These are phyloP conservation scores for Perilla frutescens DNA, from an alignment of 257 asterid genomes.

Conservation along the genomic window DNA sequence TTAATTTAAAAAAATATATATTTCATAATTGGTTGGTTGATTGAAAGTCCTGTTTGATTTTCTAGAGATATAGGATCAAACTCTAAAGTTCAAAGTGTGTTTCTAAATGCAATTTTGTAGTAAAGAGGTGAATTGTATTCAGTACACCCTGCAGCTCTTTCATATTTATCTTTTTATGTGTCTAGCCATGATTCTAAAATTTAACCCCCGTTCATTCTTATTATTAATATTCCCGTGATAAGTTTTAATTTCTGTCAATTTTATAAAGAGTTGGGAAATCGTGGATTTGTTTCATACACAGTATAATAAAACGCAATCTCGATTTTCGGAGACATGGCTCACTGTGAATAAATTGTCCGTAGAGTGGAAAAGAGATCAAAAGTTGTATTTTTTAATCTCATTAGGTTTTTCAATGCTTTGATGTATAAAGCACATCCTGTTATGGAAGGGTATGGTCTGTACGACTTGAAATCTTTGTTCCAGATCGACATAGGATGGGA, in stretches of 20 bases:
- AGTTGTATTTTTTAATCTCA: background rate
- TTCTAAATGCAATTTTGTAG: background rate
- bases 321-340: background rate
- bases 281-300: background rate
- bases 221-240: background rate
- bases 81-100: background rate
- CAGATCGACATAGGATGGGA: background rate
- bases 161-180: background rate
- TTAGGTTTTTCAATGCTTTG: background rate
- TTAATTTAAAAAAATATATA: no score
- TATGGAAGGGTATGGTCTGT: background rate
- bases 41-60: no score
- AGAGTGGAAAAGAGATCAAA: background rate
- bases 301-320: background rate
- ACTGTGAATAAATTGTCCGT: background rate
- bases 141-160: background rate
- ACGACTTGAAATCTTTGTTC: constrained; percentile 1
- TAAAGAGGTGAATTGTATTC: background rate
- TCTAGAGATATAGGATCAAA: no score
- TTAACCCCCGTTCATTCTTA: background rate
- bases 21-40: background rate
- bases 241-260: background rate
- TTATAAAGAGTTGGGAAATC: background rate
- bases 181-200: background rate
- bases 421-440: background rate